These are phyloP conservation scores for Aureobasidium sp. DNA, from an alignment of 2,329 filamentous ascomycete species.

Conservation along the genomic window DNA sequence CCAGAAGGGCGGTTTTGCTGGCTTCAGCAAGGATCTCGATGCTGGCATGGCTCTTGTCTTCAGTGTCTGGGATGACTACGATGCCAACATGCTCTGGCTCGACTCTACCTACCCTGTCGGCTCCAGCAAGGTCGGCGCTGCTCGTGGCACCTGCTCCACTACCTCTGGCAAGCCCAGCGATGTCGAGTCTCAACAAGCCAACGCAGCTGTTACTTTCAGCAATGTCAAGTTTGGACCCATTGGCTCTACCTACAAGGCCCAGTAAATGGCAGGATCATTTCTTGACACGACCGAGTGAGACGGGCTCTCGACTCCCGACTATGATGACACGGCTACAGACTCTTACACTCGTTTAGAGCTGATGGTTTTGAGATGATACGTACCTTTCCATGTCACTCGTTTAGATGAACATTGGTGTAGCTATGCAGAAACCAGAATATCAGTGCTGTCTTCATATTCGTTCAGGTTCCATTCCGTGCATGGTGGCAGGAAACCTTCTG, in stretches of 20 bases:
- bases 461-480: no score
- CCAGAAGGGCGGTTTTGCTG: constrained; percentile 48
- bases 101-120: constrained; percentile 38
- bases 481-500: no score
- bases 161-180: constrained; percentile 19
- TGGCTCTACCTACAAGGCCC: constrained; percentile 11
- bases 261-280: not conserved
- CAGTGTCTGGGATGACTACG: constrained; percentile 57
- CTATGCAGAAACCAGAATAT: not conserved
- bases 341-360: not conserved
- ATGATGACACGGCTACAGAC: not conserved
- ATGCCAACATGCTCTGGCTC: constrained; percentile 67
- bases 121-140: constrained; percentile 19
- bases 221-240: constrained; percentile 25
- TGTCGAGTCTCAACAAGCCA: constrained; percentile 18
- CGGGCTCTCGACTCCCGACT: constrained; percentile 4
- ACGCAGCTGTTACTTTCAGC: constrained; percentile 20
- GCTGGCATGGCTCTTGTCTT: constrained; percentile 59
- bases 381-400: not conserved
- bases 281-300: not conserved
- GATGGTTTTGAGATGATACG: not conserved
- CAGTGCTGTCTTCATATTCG: not conserved
- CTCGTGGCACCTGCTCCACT: constrained; percentile 21
- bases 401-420: not conserved
- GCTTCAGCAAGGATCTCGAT: constrained; percentile 49